Percentiles rank a stretch among this genome's conserved stretches.
Evolutionary conservation across 2,329 filamentous ascomycete genomes (phyloP).

Genomic region (Apiospora malaysiana): DNA sequence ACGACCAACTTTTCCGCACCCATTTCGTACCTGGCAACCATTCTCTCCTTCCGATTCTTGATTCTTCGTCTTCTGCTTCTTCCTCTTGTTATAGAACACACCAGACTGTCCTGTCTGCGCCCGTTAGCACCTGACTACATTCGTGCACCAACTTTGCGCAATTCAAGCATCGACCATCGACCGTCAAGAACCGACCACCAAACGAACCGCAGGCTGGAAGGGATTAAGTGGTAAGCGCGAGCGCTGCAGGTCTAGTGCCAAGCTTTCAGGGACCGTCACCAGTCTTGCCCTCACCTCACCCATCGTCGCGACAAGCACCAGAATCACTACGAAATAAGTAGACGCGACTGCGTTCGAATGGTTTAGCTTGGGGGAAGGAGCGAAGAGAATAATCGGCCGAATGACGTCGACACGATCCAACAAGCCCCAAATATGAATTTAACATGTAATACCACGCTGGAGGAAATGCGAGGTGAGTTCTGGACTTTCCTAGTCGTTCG

Average conservation of each 20-base stretch:
- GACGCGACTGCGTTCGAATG: not conserved
- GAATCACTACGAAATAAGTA: not conserved
- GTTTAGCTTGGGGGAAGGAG: not conserved
- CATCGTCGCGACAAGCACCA: not conserved
- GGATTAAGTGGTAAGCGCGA: not conserved
- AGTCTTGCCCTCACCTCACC: too few species aligned
- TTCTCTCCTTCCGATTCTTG: not conserved
- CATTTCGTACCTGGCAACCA: not conserved
- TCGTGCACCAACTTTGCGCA: not conserved
- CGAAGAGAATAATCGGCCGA: not conserved
- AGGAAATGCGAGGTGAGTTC: constrained; percentile 40
- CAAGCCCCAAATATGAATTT: constrained; percentile 32
- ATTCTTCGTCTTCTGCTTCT: not conserved
- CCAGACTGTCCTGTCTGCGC: not conserved
- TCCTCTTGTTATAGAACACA: not conserved
- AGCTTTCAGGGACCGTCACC: not conserved
- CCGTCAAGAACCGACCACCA: not conserved
- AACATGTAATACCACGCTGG: constrained; percentile 43
- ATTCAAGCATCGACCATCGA: not conserved
- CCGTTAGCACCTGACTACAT: not conserved
- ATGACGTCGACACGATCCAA: not conserved
- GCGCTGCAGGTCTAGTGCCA: not conserved
- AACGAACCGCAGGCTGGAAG: not conserved
- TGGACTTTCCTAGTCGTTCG: not conserved
- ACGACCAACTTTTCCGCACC: not conserved